Conservation (phyloP, 2,329 filamentous ascomycete genomes). For the Cryphonectria radicalis region DNA sequence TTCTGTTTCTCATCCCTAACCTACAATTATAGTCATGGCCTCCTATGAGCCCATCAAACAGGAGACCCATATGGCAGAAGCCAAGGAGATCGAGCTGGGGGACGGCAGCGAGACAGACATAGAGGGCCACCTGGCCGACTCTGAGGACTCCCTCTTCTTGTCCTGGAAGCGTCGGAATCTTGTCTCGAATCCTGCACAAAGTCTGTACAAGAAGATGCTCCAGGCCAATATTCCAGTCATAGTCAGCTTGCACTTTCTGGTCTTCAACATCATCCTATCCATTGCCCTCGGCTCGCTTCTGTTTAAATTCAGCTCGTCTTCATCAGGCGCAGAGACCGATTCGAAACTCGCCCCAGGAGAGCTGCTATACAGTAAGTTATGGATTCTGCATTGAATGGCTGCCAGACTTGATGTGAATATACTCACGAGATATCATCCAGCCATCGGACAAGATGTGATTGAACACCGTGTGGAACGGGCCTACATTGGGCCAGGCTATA, state of each 20-base stretch:
- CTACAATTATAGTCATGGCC: background rate
- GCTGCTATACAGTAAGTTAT: conserved; percentile 15
- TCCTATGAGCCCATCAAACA: conserved; percentile 16
- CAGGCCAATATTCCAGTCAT: conserved; percentile 13
- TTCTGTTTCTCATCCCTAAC: background rate
- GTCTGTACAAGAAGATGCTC: conserved; percentile 10
- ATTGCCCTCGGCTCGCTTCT: conserved; percentile 12
- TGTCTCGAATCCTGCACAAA: background rate
- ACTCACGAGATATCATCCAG: background rate
- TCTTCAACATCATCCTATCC: conserved; percentile 8
- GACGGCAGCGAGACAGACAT: conserved; percentile 20
- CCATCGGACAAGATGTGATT: conserved; percentile 16
- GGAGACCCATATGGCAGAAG: conserved; percentile 9
- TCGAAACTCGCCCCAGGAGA: conserved; percentile 8
- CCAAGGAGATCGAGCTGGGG: conserved; percentile 11
- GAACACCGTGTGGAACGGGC: conserved; percentile 17
- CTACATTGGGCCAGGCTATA: conserved; percentile 18
- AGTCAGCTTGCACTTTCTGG: conserved; percentile 17
- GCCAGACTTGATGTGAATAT: background rate
- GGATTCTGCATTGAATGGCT: background rate
- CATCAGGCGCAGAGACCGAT: background rate
- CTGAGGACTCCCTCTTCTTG: conserved; percentile 4
- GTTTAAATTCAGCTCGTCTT: background rate
- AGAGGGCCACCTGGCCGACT: conserved; percentile 2
- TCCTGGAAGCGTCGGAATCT: background rate